Base-by-base conservation (phyloP, 2,329 filamentous ascomycete species). In the Aspergillus spinulosporus region DNA sequence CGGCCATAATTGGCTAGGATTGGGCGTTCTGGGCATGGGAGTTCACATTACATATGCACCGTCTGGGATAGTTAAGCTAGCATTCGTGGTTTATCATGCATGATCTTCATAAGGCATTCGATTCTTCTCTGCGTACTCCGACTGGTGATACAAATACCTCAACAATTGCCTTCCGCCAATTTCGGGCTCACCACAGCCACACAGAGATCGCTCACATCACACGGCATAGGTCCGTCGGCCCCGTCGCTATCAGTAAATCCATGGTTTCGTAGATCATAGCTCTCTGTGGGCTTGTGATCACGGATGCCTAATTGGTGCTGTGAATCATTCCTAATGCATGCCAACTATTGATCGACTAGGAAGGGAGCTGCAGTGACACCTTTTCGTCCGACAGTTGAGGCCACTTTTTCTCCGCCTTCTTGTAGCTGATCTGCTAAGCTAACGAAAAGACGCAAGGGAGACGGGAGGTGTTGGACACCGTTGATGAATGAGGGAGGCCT, bases 251-350 rank as follows among this genome's bases (percentile, higher is more conserved):
- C 45, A 47, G 14, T 47, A 31, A 34, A 31, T 47, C 45, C 11
- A 28, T 34, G 14, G 32, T 28, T 28, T 28, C 26, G 26, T 43
- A 26, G 15, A 15, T 43, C 40, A 4, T 21, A 34, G 31, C 14
- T 47, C 45, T 26, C n/a, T 11, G 48, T 32, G 14, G 14, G 21
- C 26, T 42, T 49, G 40, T 49, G 15, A 26, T 26, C 5, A 11
- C 5, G 40, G 49, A 43, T 34, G 44, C 7, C 43, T 46, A 31
- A 49, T 31, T 49, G 43, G 49, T 57, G 44, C 49, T 57, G 54
- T 57, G 54, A 49, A 49, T 49, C 54, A 57, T 57, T 49, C 44
- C 49, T 49, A 49, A 52, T 57, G 54, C 44, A 57, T 52, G 28
- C 26, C 39, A 51, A 49, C 48, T 57, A 57, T 57, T 52, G 54